Evolutionary conservation across 2,329 filamentous ascomycete genomes (phyloP).

Genomic region (Ascochyta lentis): DNA sequence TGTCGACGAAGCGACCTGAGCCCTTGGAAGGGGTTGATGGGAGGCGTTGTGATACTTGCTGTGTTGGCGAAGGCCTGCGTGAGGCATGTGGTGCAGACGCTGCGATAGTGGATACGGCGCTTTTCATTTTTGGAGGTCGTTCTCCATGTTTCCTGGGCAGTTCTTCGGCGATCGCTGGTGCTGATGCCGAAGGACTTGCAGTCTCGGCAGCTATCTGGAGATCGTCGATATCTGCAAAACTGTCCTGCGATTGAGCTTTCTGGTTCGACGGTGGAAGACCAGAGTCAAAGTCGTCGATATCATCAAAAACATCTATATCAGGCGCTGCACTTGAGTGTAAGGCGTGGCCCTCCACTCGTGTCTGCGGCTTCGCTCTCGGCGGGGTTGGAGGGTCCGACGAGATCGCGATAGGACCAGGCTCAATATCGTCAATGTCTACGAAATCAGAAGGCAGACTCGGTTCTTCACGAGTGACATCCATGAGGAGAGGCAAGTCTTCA

Average conservation of each 20-base stretch:
- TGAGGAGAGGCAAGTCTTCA: slow-evolving; percentile 38
- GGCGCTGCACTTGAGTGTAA: not conserved
- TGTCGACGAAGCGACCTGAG: slow-evolving; percentile 37
- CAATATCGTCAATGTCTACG: slow-evolving; percentile 32
- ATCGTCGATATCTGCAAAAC: slow-evolving; percentile 38
- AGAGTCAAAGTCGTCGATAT: slow-evolving; percentile 35
- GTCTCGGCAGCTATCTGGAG: slow-evolving; percentile 27
- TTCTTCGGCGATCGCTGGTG: not conserved
- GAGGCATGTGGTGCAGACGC: slow-evolving; percentile 9
- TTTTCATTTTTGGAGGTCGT: slow-evolving; percentile 27
- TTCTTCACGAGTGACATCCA: slow-evolving; percentile 25
- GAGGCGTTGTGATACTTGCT: not conserved
- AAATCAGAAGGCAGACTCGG: slow-evolving; percentile 13
- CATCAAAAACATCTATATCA: slow-evolving; percentile 22
- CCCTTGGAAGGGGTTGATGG: slow-evolving; percentile 25
- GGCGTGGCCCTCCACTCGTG: not conserved
- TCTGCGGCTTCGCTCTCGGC: not conserved
- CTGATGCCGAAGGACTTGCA: slow-evolving; percentile 9
- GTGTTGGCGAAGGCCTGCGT: slow-evolving; percentile 8
- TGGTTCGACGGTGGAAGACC: slow-evolving; percentile 39
- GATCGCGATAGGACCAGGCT: slow-evolving; percentile 18
- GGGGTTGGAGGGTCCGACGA: slow-evolving; percentile 36
- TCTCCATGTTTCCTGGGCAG: slow-evolving; percentile 32
- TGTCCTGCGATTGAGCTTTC: slow-evolving; percentile 25
- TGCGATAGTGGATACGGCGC: slow-evolving; percentile 9